A percentile compares a stretch with the other conserved stretches of the same genome.
Conservation (phyloP, 768 basidiomycete species). For the Pholiota molesta region DNA sequence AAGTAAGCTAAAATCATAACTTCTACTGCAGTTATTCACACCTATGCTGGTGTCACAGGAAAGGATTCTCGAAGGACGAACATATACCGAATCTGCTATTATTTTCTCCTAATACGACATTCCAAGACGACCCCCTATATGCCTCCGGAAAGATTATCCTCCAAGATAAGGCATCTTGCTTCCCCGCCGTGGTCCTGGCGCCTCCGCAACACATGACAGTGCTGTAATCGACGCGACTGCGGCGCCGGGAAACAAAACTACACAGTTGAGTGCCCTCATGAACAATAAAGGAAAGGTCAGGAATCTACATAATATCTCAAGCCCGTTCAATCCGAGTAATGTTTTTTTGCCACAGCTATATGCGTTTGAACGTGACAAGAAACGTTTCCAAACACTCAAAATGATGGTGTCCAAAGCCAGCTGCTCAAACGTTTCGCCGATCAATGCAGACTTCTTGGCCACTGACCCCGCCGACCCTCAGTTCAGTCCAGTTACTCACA, state of each 20-base stretch:
- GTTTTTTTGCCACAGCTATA: conserved; percentile 50
- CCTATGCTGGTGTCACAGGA: conserved; percentile 37
- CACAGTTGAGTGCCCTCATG: conserved; percentile 91
- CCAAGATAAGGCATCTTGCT: conserved; percentile 98
- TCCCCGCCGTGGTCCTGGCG: conserved; percentile 87
- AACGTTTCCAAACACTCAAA: conserved; percentile 80
- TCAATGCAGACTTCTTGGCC: conserved; percentile 83
- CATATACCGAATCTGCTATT: conserved; percentile 85
- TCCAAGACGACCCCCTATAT: conserved; percentile 77
- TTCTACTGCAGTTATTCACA: conserved; percentile 7
- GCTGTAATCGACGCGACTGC: conserved; percentile 92
- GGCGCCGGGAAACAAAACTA: conserved; percentile 98
- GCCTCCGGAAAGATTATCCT: conserved; percentile 82
- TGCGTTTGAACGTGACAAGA: conserved; percentile 88
- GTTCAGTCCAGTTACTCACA: conserved; percentile 77
- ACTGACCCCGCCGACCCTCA: conserved; percentile 67
- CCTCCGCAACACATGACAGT: conserved; percentile 58
- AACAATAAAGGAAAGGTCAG: conserved; percentile 76
- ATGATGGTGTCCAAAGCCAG: conserved; percentile 85
- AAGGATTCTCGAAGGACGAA: conserved; percentile 69
- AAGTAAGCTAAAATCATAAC: conserved; percentile 37
- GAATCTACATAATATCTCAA: background rate
- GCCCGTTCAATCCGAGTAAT: background rate
- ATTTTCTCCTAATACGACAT: conserved; percentile 67
- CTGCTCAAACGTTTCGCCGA: conserved; percentile 77